Evolutionary conservation across 164 flowering plant genomes (phyloP).

Genomic region (Akebia trifoliata): DNA sequence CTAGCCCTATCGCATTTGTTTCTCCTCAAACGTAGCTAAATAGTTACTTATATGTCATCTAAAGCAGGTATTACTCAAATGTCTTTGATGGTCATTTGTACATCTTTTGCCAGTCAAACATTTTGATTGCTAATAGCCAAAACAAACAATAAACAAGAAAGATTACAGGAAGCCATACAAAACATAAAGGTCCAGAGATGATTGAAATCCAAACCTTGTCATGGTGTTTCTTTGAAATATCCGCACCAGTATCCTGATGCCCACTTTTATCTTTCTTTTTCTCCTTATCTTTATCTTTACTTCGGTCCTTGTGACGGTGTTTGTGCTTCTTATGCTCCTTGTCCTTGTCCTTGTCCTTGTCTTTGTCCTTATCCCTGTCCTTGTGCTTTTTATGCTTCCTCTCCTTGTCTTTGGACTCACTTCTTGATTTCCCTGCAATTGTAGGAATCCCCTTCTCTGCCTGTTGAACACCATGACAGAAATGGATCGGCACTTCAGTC

Average conservation of each 20-base stretch:
- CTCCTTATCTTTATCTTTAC: slow-evolving; percentile 69
- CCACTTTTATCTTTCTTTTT: slow-evolving; percentile 62
- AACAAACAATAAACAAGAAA: neutral
- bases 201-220: slow-evolving; percentile 51
- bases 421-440: slow-evolving; percentile 41
- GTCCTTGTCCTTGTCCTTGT: slow-evolving; percentile 68
- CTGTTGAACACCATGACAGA: slow-evolving; percentile 25
- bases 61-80: neutral
- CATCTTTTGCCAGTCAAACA: neutral
- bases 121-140: neutral
- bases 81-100: neutral
- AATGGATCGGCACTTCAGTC: neutral
- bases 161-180: neutral
- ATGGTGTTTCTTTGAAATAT: slow-evolving; percentile 59
- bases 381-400: slow-evolving; percentile 71
- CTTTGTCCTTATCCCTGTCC: slow-evolving; percentile 68
- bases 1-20: no score
- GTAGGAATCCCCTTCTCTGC: slow-evolving; percentile 73
- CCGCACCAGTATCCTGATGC: slow-evolving; percentile 53
- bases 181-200: neutral
- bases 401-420: slow-evolving; percentile 66
- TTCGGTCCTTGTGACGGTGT: slow-evolving; percentile 65
- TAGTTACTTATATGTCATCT: neutral
- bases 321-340: slow-evolving; percentile 77
- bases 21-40: neutral